Evolutionary conservation across 2,329 filamentous ascomycete species (phyloP), one percentile per base, ranked within the genome.

Genomic region (Cytospora chrysosperma): DNA sequence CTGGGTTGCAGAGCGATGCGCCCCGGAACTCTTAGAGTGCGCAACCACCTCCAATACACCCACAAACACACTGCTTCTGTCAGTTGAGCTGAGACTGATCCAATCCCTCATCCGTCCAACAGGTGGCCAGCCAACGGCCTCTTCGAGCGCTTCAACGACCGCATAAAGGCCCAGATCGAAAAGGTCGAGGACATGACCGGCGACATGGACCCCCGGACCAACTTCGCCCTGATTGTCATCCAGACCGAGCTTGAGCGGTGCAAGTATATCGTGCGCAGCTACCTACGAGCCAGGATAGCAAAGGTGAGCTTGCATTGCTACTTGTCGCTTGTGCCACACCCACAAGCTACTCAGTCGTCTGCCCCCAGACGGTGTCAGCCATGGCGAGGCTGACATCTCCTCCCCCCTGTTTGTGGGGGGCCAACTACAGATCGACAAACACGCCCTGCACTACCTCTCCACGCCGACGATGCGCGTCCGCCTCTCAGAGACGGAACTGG

Each of bases 231-330:
- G 72, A 97, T 97, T 56, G 90, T 99, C 67, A 88, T 97, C 61
- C 95, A 99, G 80, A 98, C 96, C 8, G 95, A 99, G 78, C 85
- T 99, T 61, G 93, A 97, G 75, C 84, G 95, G 53, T 96, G 91
- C 77, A 97, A 97, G 78, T 99, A 93, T 72, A 82, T 99, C 26
- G 85, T 98, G 21, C 85, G 95, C 65, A 90, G 90, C 68, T 89
- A 94, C 68, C 77, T 99, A 62, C 85, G 96, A 59, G 88, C 91
- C 12, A 84, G 95, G n/a, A 88, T 98, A 63, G 87, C 91, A 60
- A 98, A 99, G 84, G 91, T 92, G 78, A 66, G 64, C 71, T 27
- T n/a, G 1, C 7, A 76, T 47, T 50, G n/a, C 26, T 58, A 21
- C 8, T 56, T 54, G n/a, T n/a, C 43, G 26, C 49, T 24, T 19